Percentiles rank a stretch among this genome's conserved stretches.
phyloP scores from a whole-genome alignment of 2,329 filamentous ascomycete species.

The Endoconidiophora polonica region DNA sequence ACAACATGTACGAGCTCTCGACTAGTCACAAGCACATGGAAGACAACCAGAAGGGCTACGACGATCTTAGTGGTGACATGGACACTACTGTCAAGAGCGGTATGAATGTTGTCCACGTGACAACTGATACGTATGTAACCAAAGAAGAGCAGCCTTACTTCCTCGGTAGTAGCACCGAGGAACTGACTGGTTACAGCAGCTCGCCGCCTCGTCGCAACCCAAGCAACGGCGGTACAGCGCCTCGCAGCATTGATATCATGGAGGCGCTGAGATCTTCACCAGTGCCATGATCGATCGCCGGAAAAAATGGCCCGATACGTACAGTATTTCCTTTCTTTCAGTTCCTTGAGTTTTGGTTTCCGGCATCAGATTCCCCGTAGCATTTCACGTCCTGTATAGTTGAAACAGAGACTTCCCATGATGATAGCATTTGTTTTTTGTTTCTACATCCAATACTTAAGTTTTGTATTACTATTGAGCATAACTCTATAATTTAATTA shows the following conservation, averaged over 20 bases:
- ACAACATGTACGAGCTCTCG: conserved; percentile 9
- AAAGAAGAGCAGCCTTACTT: conserved; percentile 3
- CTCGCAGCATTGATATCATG: not conserved
- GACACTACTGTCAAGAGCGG: conserved; percentile 2
- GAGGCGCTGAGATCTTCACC: not conserved
- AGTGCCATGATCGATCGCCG: not conserved
- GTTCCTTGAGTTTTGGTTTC: too few species aligned
- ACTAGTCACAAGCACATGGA: not conserved
- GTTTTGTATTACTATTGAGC: too few species aligned
- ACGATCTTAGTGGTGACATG: not conserved
- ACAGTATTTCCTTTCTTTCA: too few species aligned
- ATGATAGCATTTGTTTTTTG: too few species aligned
- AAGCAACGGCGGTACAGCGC: not conserved
- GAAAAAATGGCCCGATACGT: not conserved
- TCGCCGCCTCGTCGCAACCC: not conserved
- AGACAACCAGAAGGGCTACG: not conserved
- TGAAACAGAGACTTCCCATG: too few species aligned
- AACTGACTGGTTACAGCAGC: not conserved
- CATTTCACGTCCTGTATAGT: too few species aligned
- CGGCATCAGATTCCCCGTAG: too few species aligned
- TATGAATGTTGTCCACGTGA: conserved; percentile 7
- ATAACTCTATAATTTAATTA: too few species aligned
- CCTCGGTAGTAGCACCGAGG: conserved; percentile 4
- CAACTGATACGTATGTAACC: conserved; percentile 4
- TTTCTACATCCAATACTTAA: too few species aligned